Conservation (phyloP, 805 yeast genomes). For the Metschnikowia santaceciliae region DNA sequence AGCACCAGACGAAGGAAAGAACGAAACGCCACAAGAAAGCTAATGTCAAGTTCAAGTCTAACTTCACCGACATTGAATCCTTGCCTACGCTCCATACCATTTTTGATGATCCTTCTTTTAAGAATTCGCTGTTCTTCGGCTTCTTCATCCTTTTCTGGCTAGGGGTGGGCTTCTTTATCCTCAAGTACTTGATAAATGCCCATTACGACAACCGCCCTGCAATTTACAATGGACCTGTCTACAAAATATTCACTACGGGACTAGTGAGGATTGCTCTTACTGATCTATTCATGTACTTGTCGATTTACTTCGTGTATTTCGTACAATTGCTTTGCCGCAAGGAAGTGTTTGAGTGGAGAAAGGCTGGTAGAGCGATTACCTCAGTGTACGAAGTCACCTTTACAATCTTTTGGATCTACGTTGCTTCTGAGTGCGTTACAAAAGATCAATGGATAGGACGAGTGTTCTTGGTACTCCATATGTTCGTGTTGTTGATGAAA, state of each 20-base stretch:
- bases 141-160: constrained; percentile 80
- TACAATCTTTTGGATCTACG: constrained; percentile 49
- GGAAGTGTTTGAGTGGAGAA: constrained; percentile 54
- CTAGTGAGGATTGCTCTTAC: constrained; percentile 64
- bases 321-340: constrained; percentile 54
- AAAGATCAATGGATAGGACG: constrained; percentile 86
- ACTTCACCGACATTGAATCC: constrained; percentile 12
- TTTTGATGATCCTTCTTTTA: constrained; percentile 47
- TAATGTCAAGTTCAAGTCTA: constrained; percentile 32
- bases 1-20: constrained; percentile 6
- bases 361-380: constrained; percentile 61
- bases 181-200: constrained; percentile 53
- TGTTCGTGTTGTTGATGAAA: constrained; percentile 87
- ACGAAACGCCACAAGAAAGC: constrained; percentile 10
- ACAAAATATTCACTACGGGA: constrained; percentile 56
- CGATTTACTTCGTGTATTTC: constrained; percentile 55
- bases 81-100: constrained; percentile 36
- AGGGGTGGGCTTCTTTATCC: constrained; percentile 50
- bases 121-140: constrained; percentile 62
- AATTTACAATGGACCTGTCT: constrained; percentile 49
- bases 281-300: constrained; percentile 70
- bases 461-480: constrained; percentile 79
- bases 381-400: constrained; percentile 51
- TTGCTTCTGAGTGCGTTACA: constrained; percentile 45
- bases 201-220: constrained; percentile 42